Evolutionary conservation across 1,284 basidiomycete species (phyloP).

Genomic region (Porodaedalea pini): DNA sequence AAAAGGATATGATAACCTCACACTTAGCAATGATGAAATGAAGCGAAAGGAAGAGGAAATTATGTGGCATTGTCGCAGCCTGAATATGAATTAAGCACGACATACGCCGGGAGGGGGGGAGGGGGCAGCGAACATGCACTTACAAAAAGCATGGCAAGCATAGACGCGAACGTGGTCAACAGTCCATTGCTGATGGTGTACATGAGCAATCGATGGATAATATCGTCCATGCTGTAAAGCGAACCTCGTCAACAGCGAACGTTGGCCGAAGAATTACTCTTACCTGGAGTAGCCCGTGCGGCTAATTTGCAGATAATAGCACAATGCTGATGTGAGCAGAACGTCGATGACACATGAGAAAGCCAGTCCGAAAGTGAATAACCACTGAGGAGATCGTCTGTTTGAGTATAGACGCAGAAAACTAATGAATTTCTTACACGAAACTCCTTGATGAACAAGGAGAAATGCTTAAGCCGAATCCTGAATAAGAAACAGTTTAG

Average conservation of each 20-base stretch:
- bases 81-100: background rate
- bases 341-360: slow-evolving; percentile 18
- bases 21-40: slow-evolving; percentile 20
- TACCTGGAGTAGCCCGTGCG: slow-evolving; percentile 18
- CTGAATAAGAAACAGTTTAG: background rate
- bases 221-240: slow-evolving; percentile 14
- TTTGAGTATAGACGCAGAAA: no score
- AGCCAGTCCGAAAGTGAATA: slow-evolving; percentile 19
- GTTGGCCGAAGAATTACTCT: no score
- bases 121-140: background rate
- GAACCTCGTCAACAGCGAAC: background rate
- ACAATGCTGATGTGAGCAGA: slow-evolving; percentile 16
- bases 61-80: slow-evolving; percentile 16
- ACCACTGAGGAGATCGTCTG: slow-evolving; percentile 8
- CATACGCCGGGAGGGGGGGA: no score
- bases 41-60: slow-evolving; percentile 19
- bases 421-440: slow-evolving; percentile 4
- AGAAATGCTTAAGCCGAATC: slow-evolving; percentile 15
- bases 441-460: slow-evolving; percentile 14
- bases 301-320: slow-evolving; percentile 17
- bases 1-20: background rate
- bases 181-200: slow-evolving; percentile 20
- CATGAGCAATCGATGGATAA: slow-evolving; percentile 16
- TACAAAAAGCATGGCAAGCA: slow-evolving; percentile 19
- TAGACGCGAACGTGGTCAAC: slow-evolving; percentile 14